phyloP scores from a whole-genome alignment of 768 basidiomycete species.

The Pleurotus ostreatus region DNA sequence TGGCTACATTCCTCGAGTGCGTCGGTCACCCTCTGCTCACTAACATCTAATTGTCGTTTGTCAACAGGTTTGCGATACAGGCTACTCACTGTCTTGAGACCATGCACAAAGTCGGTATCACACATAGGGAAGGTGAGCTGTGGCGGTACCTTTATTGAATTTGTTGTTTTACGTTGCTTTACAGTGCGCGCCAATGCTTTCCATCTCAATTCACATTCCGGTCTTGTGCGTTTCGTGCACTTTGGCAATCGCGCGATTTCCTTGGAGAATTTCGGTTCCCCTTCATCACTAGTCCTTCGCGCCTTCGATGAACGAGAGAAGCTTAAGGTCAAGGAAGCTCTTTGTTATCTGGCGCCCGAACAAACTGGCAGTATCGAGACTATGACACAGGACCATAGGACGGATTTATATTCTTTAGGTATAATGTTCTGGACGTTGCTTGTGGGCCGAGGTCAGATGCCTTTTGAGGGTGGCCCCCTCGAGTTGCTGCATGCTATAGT shows the following conservation, averaged over 20 bases:
- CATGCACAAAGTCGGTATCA: slow-evolving; percentile 50
- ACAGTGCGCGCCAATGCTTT: slow-evolving; percentile 73
- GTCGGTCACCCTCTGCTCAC: slow-evolving; percentile 15
- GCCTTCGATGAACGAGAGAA: slow-evolving; percentile 60
- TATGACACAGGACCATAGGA: slow-evolving; percentile 66
- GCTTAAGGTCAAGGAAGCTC: slow-evolving; percentile 68
- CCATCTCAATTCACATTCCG: slow-evolving; percentile 67
- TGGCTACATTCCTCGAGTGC: slow-evolving; percentile 73
- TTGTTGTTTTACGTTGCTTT: neutral
- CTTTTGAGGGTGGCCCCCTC: slow-evolving; percentile 55
- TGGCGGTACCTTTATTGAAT: neutral
- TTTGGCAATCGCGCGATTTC: slow-evolving; percentile 74
- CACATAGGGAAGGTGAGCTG: slow-evolving; percentile 62
- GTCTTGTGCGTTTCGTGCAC: slow-evolving; percentile 66
- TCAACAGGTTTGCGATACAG: slow-evolving; percentile 64
- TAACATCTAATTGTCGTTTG: neutral
- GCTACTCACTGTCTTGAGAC: slow-evolving; percentile 69
- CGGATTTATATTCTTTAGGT: slow-evolving; percentile 72
- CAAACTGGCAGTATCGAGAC: slow-evolving; percentile 74
- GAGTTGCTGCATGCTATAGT: slow-evolving; percentile 70
- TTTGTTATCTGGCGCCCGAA: slow-evolving; percentile 74
- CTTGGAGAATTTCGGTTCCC: slow-evolving; percentile 67
- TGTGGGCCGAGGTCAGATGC: slow-evolving; percentile 65
- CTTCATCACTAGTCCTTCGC: slow-evolving; percentile 62
- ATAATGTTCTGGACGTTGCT: slow-evolving; percentile 72